Percentiles rank a stretch among this genome's conserved stretches.
Conservation (phyloP, 208 protist genomes). For the Leishmania mexicana region DNA sequence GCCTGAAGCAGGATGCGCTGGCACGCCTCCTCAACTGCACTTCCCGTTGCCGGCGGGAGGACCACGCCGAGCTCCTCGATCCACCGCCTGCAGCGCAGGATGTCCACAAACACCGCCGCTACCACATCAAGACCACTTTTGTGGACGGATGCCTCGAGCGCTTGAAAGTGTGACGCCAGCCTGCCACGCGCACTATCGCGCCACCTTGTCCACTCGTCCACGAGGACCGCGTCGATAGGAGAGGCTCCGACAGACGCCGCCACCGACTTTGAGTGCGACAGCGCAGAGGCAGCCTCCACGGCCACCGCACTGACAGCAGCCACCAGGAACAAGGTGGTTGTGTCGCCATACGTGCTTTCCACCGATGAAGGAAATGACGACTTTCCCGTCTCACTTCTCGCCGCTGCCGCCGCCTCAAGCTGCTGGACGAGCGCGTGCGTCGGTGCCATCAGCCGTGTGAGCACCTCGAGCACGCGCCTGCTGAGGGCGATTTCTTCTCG, state of each 20-base stretch:
- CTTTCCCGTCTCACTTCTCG: neutral
- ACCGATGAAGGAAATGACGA: neutral
- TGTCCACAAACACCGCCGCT: slow-evolving; percentile 12
- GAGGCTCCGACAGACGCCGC: neutral
- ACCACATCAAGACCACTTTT: neutral
- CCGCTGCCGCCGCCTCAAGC: slow-evolving; percentile 7
- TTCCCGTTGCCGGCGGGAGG: slow-evolving; percentile 10
- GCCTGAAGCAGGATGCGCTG: slow-evolving; percentile 8
- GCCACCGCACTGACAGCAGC: slow-evolving; percentile 23
- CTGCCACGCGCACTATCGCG: slow-evolving; percentile 4
- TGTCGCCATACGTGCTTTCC: neutral
- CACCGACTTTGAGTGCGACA: neutral
- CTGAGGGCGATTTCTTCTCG: slow-evolving; percentile 4
- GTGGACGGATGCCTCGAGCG: neutral
- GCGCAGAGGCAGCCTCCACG: slow-evolving; percentile 15
- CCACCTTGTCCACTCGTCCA: slow-evolving; percentile 12
- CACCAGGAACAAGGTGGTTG: slow-evolving; percentile 18
- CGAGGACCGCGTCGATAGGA: neutral
- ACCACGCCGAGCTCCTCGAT: slow-evolving; percentile 24
- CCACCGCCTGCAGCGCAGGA: slow-evolving; percentile 26
- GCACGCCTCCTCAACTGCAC: slow-evolving; percentile 5
- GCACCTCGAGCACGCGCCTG: slow-evolving; percentile 10
- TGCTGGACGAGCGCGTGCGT: neutral
- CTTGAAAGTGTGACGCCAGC: neutral
- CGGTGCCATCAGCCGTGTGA: slow-evolving; percentile 11